Percentiles rank a stretch among this genome's conserved stretches.
Conservation (phyloP, 2,329 filamentous ascomycete genomes). For the Stemphylium beticola region DNA sequence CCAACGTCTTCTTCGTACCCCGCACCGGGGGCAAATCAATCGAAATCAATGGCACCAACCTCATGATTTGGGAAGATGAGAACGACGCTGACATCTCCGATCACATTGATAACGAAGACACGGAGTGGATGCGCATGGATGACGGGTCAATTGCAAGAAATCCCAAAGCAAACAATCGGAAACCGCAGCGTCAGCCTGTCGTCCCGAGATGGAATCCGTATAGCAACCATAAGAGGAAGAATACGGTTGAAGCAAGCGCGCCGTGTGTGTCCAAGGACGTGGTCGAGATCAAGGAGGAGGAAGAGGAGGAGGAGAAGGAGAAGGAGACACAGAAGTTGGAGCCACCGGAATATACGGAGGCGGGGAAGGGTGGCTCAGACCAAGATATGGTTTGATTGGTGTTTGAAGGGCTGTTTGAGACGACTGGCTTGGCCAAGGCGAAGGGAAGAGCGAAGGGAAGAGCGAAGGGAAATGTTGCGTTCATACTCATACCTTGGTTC, state of each 20-base stretch:
- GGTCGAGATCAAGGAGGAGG: constrained; percentile 18
- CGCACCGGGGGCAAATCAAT: constrained; percentile 45
- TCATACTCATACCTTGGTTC: constrained; percentile 12
- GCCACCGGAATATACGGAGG: constrained; percentile 7
- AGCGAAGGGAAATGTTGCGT: constrained; percentile 11
- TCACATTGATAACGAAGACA: constrained; percentile 45
- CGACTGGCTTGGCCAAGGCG: background rate
- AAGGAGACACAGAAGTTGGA: constrained; percentile 23
- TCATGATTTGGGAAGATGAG: constrained; percentile 51
- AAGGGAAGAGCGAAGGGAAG: too few species aligned
- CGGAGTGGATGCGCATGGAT: constrained; percentile 46
- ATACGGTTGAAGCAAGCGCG: constrained; percentile 22
- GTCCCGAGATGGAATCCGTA: constrained; percentile 46
- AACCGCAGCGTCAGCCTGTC: constrained; percentile 30
- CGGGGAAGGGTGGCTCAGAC: constrained; percentile 16
- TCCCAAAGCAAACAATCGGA: constrained; percentile 42
- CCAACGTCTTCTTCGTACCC: constrained; percentile 46
- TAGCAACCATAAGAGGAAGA: constrained; percentile 37
- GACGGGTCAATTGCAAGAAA: constrained; percentile 48
- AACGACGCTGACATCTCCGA: constrained; percentile 48
- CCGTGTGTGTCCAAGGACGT: constrained; percentile 32
- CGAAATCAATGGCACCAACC: constrained; percentile 47
- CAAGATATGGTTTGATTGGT: constrained; percentile 24
- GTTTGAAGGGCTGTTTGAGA: too few species aligned
- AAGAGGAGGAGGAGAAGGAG: constrained; percentile 9